Evolutionary conservation across 2,329 filamentous ascomycete genomes (phyloP).

Genomic region (Neocucurbitaria cava): DNA sequence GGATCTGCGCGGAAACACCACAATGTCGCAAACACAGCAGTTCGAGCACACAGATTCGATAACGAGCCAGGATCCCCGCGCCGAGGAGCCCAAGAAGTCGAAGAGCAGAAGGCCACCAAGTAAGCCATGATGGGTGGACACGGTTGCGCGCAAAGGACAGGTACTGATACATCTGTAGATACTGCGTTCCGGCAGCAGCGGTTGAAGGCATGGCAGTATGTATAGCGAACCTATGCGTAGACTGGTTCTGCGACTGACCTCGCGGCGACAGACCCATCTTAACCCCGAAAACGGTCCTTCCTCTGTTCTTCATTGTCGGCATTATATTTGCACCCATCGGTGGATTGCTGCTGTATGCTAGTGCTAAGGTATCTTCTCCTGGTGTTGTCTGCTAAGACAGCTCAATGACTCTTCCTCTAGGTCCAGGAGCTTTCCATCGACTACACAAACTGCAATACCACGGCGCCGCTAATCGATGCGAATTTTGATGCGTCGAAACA

Average conservation of each 20-base stretch:
- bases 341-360: constrained; percentile 84
- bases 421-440: constrained; percentile 91
- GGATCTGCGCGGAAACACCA: constrained; percentile 40
- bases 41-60: constrained; percentile 54
- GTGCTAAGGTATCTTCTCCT: constrained; percentile 68
- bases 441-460: constrained; percentile 77
- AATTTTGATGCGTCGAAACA: constrained; percentile 17
- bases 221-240: constrained; percentile 27
- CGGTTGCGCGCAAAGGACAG: constrained; percentile 8
- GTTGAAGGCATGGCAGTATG: constrained; percentile 98
- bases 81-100: constrained; percentile 63
- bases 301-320: constrained; percentile 88
- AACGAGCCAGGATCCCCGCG: constrained; percentile 50
- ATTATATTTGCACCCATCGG: constrained; percentile 94
- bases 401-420: constrained; percentile 53
- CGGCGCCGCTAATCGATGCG: constrained; percentile 57
- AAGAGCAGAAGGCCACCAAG: constrained; percentile 93
- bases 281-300: constrained; percentile 90
- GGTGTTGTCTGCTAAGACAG: neutral
- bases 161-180: constrained; percentile 62
- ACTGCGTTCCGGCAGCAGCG: constrained; percentile 97
- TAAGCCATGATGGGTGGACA: constrained; percentile 53
- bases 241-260: constrained; percentile 45
- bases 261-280: constrained; percentile 76
- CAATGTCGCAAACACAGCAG: constrained; percentile 55